These are phyloP conservation scores for Colletotrichum nymphaeae DNA, from an alignment of 2,329 filamentous ascomycete species.

Conservation along the genomic window DNA sequence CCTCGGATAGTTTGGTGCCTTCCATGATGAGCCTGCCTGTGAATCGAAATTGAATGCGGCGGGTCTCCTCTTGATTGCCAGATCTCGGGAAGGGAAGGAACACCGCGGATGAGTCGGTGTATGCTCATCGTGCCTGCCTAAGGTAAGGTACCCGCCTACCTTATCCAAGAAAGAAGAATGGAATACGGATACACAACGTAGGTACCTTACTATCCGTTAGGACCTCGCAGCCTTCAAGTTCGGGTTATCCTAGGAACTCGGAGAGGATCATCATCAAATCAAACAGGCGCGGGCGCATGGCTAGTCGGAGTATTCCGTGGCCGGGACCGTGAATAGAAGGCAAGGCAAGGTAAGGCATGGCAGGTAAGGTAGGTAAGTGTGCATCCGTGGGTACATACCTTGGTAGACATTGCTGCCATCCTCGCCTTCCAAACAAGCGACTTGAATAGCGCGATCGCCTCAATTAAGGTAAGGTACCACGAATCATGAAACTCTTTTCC, in stretches of 20 bases:
- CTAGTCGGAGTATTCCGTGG: neutral
- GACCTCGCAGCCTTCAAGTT: neutral
- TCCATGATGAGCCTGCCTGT: neutral
- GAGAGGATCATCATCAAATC: neutral
- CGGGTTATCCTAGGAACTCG: neutral
- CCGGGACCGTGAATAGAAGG: neutral
- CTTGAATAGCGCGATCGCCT: too few species aligned
- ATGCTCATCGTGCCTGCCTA: neutral
- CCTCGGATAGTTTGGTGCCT: neutral
- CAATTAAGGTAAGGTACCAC: too few species aligned
- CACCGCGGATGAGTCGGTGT: neutral
- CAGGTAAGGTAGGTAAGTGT: too few species aligned
- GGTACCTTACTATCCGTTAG: neutral
- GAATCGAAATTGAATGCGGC: neutral
- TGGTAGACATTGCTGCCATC: too few species aligned
- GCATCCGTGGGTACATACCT: too few species aligned
- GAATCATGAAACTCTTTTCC: too few species aligned
- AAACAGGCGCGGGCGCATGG: neutral
- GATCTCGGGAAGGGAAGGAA: neutral
- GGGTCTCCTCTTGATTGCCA: too few species aligned
- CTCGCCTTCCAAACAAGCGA: too few species aligned
- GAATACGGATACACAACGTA: too few species aligned
- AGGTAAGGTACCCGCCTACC: neutral
- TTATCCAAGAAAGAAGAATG: too few species aligned
- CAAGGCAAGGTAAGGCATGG: too few species aligned